A percentile compares a stretch with the other conserved stretches of the same genome.
Conservation (phyloP, 2,329 filamentous ascomycete genomes). For the Zasmidium citrigriseum region DNA sequence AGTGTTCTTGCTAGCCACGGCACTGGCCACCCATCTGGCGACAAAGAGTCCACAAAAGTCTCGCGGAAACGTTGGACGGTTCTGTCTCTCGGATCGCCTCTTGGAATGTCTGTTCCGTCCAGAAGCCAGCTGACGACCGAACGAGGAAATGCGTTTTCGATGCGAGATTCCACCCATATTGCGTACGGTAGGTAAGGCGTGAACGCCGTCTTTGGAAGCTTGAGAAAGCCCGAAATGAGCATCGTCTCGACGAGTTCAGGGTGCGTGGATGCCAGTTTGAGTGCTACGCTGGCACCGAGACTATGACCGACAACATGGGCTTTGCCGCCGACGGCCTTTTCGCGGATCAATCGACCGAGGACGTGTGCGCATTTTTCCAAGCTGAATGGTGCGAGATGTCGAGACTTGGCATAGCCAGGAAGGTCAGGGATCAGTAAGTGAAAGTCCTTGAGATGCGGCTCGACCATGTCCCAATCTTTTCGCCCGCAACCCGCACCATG, state of each 20-base stretch:
- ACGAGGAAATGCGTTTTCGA: constrained; percentile 20
- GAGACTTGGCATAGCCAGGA: constrained; percentile 23
- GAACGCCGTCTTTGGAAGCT: constrained; percentile 10
- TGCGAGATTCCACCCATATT: constrained; percentile 17
- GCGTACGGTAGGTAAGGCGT: constrained; percentile 17
- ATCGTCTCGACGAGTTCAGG: constrained; percentile 24
- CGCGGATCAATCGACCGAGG: constrained; percentile 24
- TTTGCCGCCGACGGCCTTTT: constrained; percentile 18
- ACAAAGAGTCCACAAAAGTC: constrained; percentile 15
- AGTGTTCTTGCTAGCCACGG: constrained; percentile 26
- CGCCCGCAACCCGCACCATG: constrained; percentile 25
- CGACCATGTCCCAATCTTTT: constrained; percentile 26
- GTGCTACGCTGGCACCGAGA: constrained; percentile 28
- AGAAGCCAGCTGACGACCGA: constrained; percentile 24
- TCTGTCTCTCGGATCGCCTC: constrained; percentile 1
- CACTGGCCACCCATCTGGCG: constrained; percentile 15
- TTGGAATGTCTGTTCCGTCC: constrained; percentile 24
- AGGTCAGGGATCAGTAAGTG: constrained; percentile 30
- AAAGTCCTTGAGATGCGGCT: constrained; percentile 22
- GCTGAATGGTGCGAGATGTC: constrained; percentile 25
- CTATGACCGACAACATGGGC: constrained; percentile 30
- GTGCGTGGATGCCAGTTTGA: constrained; percentile 22
- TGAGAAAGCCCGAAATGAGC: constrained; percentile 26
- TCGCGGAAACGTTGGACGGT: constrained; percentile 18
- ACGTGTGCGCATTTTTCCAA: constrained; percentile 18